Evolutionary conservation across 306 rosid species (phyloP).

Genomic region (Glycyrrhiza uralensis): DNA sequence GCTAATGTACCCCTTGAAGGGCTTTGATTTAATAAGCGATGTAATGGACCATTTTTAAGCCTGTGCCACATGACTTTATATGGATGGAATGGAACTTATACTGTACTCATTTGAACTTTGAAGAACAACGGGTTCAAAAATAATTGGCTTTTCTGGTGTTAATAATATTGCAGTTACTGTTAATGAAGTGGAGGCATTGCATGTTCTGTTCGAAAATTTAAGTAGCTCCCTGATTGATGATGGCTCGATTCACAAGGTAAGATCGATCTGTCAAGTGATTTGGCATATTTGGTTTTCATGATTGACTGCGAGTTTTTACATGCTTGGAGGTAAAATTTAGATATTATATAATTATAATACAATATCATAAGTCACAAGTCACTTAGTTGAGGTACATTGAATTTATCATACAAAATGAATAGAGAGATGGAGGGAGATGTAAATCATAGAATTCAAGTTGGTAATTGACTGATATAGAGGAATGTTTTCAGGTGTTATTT

Average conservation of each 20-base stretch:
- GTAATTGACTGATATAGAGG: too few species aligned
- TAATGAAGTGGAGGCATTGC: constrained; percentile 76
- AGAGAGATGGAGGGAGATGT: background rate
- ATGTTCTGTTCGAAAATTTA: constrained; percentile 67
- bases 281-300: background rate
- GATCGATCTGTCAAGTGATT: background rate
- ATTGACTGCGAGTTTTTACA: background rate
- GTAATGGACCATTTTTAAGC: background rate
- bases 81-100: background rate
- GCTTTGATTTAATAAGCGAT: background rate
- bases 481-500: too few species aligned
- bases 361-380: background rate
- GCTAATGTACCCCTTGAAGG: background rate
- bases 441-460: background rate
- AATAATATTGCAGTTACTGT: constrained; percentile 55
- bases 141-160: background rate
- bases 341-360: too few species aligned
- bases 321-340: too few species aligned
- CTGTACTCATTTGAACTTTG: background rate
- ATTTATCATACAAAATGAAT: background rate
- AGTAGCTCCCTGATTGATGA: constrained; percentile 76
- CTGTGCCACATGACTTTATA: background rate
- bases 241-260: constrained; percentile 85
- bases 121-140: background rate
- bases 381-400: too few species aligned